Base-by-base conservation (phyloP, 2,329 filamentous ascomycete species). In the Macrophomina pseudophaseolina region DNA sequence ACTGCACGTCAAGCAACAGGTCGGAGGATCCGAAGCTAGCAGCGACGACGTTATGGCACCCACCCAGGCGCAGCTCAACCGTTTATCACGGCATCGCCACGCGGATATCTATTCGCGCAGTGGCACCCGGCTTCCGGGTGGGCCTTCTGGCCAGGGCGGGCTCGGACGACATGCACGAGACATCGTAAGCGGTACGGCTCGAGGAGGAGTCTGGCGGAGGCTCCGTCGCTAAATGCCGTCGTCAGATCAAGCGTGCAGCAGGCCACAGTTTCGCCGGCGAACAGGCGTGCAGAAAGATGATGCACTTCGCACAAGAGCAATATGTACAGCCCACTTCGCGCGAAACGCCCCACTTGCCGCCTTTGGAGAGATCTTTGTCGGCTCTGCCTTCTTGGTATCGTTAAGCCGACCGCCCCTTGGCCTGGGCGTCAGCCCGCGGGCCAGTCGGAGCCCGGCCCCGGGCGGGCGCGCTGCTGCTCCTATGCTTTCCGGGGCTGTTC, bases 311-410 rank as follows among this genome's bases (percentile, higher is more conserved):
- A 46, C 40, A 42, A 52, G 44, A 53, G 46, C 33, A 42, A 52
- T 54, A 53, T 65, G 62, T 54, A 65, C 62, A 65, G 49, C 62
- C 62, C 62, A 65, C 62, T 65, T 65, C 49, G 62, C 62, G 62
- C 63, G 32, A 58, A 58, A 65, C 52, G 44, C 64, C 64, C 64
- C 64, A 65, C 64, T 58, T 65, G 46, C 64, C 53, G 54, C 51
- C 42, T 65, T 65, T 56, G 51, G 52, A 54, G 44, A 42, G 64
- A 56, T 65, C 64, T 38, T 14, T 59, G 51, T 65, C 64, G 52
- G 52, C 44, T 63, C n/a, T 40, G 32, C 44, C 35, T 63, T 42
- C 54, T 44, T 30, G 53, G 54, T 58, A 16, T 14, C 35, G 35
- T 58, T 40, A 60, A 32, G 33, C 60, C 33, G 60, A 52, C 42